Conservation (phyloP, 306 rosid genomes). For the Notholithocarpus densiflorus region DNA sequence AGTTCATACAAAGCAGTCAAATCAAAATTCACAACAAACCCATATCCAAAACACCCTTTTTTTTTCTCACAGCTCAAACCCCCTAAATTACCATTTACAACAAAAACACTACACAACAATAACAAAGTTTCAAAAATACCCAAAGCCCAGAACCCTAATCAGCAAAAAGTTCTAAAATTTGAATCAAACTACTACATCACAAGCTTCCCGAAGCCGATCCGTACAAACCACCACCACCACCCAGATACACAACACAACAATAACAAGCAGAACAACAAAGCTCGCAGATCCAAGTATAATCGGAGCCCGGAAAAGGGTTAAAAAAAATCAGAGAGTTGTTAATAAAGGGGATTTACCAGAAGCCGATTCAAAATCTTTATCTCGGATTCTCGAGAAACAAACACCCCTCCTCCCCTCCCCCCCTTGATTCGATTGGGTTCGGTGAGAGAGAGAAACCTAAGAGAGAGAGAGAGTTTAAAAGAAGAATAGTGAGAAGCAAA, state of each 20-base stretch:
- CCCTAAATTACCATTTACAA: neutral
- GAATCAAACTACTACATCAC: neutral
- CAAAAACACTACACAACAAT: neutral
- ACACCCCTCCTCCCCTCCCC: neutral
- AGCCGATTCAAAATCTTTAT: constrained; percentile 4
- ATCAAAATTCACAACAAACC: neutral
- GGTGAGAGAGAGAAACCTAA: constrained; percentile 2
- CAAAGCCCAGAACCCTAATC: neutral
- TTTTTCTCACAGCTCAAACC: neutral
- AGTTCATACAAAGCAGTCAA: constrained; percentile 4
- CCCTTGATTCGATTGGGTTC: constrained; percentile 15
- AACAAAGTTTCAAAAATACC: neutral
- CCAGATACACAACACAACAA: neutral
- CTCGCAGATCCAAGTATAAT: constrained; percentile 10
- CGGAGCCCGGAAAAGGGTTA: neutral
- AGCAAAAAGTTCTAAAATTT: neutral
- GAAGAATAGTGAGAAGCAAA: neutral
- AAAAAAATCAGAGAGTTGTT: constrained; percentile 24
- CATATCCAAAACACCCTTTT: neutral
- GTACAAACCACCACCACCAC: neutral
- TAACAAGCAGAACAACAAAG: neutral
- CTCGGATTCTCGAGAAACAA: constrained; percentile 1
- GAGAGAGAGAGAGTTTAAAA: constrained; percentile 20
- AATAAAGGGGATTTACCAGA: constrained; percentile 22
- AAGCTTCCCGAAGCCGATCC: constrained; percentile 7